Evolutionary conservation across 2,329 filamentous ascomycete genomes (phyloP).

Genomic region (Alternaria gansuensis): DNA sequence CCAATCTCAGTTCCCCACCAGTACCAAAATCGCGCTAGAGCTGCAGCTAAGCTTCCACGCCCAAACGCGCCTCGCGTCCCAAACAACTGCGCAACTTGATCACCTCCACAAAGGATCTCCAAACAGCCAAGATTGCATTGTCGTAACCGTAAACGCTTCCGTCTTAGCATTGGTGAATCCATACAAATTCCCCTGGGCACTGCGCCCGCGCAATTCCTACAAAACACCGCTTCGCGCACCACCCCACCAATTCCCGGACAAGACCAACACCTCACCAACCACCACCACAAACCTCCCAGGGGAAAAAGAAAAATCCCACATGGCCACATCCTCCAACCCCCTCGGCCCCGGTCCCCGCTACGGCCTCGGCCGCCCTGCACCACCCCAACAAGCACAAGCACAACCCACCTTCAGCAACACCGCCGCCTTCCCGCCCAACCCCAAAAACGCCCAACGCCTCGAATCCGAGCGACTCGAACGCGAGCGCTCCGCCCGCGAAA

Average conservation of each 20-base stretch:
- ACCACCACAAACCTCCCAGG: background rate
- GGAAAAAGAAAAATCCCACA: constrained; percentile 35
- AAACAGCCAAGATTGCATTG: constrained; percentile 19
- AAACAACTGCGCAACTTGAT: constrained; percentile 22
- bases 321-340: constrained; percentile 63
- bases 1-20: constrained; percentile 12
- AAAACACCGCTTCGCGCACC: constrained; percentile 9
- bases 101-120: constrained; percentile 11
- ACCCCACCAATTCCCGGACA: constrained; percentile 15
- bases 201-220: constrained; percentile 15
- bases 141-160: constrained; percentile 11
- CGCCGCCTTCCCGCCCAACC: constrained; percentile 54
- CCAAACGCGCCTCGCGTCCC: constrained; percentile 32
- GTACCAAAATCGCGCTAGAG: constrained; percentile 29
- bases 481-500: constrained; percentile 53
- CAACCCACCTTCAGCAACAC: constrained; percentile 43
- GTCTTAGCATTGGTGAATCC: background rate
- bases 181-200: background rate
- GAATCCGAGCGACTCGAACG: constrained; percentile 55
- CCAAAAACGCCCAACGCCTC: constrained; percentile 53
- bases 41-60: constrained; percentile 26
- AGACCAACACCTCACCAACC: background rate
- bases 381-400: constrained; percentile 23
- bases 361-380: constrained; percentile 55
- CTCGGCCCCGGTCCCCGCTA: constrained; percentile 66